These are phyloP conservation scores for Daedaleopsis sinensis DNA, from an alignment of 768 basidiomycete genomes.

Conservation along the genomic window DNA sequence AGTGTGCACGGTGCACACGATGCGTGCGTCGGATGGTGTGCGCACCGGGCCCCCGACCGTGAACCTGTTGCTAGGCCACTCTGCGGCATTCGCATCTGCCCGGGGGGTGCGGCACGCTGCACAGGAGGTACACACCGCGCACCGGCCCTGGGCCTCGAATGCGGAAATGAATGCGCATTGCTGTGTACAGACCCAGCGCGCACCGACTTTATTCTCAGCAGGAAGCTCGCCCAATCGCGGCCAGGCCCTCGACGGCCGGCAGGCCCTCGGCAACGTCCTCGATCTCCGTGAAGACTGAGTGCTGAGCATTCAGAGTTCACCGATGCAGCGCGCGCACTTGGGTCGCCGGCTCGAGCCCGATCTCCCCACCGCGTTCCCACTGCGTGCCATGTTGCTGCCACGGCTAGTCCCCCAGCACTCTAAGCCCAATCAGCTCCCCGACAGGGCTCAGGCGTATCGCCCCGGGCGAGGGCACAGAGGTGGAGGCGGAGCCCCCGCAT, in stretches of 20 bases:
- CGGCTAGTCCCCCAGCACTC: neutral
- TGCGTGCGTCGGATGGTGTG: neutral
- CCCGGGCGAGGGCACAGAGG: neutral
- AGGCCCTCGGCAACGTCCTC: neutral
- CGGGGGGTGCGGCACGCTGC: neutral
- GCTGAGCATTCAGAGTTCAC: neutral
- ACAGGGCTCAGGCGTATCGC: neutral
- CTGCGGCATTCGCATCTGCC: slow-evolving; percentile 2
- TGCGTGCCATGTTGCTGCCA: neutral
- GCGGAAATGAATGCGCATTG: neutral
- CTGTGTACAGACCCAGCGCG: slow-evolving; percentile 9
- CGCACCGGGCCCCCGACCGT: neutral
- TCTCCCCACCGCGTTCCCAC: neutral
- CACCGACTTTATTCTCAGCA: slow-evolving; percentile 7
- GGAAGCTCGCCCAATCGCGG: neutral
- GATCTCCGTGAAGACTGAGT: neutral
- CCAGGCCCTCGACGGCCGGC: neutral
- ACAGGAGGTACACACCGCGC: neutral
- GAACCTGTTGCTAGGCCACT: neutral
- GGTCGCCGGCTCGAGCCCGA: neutral
- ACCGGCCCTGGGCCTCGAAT: slow-evolving; percentile 9
- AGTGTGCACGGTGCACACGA: neutral
- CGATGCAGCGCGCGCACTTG: neutral
- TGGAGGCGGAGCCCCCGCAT: neutral
- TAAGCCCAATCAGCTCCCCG: neutral